These are phyloP conservation scores for Globisporangium ultimum DNA, from an alignment of 352 stramenopile species.

Conservation along the genomic window DNA sequence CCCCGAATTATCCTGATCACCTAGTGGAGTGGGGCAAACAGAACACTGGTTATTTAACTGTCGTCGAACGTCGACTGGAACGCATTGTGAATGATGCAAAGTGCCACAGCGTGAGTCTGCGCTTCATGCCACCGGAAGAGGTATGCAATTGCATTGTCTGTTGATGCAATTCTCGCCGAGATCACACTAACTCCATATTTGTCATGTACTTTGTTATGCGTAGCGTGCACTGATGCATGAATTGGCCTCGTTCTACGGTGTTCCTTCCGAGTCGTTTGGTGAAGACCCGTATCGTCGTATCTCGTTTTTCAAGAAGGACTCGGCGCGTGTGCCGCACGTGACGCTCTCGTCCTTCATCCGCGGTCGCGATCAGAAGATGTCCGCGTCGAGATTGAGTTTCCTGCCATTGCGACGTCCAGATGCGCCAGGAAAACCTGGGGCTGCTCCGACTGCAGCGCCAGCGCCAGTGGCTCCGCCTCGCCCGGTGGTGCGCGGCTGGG, in stretches of 20 bases:
- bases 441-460: conserved; percentile 14
- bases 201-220: conserved; percentile 5
- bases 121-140: conserved; percentile 69
- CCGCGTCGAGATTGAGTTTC: conserved; percentile 47
- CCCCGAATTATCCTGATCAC: conserved; percentile 52
- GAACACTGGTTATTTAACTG: conserved; percentile 63
- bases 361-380: conserved; percentile 24
- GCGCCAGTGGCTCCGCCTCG: conserved; percentile 17
- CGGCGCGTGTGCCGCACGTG: conserved; percentile 42
- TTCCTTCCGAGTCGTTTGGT: conserved; percentile 74
- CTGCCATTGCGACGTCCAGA: conserved; percentile 38
- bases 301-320: conserved; percentile 73
- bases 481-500: conserved; percentile 50
- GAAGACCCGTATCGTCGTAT: conserved; percentile 66
- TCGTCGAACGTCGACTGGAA: conserved; percentile 74
- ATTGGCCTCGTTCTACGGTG: conserved; percentile 56
- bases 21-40: conserved; percentile 71
- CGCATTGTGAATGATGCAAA: conserved; percentile 61
- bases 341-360: conserved; percentile 56
- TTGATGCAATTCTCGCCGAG: conserved; percentile 2
- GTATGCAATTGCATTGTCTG: conserved; percentile 7
- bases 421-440: conserved; percentile 7
- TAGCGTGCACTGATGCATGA: conserved; percentile 72
- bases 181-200: background rate
- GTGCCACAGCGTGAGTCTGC: conserved; percentile 73